Conservation (phyloP, 2,329 filamentous ascomycete genomes). For the Dactylonectria macrodidyma region DNA sequence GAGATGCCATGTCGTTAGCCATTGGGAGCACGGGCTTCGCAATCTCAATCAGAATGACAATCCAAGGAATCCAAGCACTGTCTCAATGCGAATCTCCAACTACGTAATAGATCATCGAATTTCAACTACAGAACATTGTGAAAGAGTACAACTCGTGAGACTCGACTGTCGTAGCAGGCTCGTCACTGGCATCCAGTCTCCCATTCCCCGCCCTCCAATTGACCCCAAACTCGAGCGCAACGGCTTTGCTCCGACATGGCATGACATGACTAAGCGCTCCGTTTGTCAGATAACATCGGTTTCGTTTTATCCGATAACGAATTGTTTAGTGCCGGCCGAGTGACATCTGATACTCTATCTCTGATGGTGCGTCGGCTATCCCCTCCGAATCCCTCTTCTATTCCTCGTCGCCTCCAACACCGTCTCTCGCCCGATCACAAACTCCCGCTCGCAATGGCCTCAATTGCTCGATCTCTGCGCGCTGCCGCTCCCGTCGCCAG, state of each 20-base stretch:
- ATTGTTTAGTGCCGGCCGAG: conserved; percentile 25
- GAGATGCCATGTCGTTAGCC: conserved; percentile 1
- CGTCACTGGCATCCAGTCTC: not conserved
- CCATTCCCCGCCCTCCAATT: not conserved
- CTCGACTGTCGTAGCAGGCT: not conserved
- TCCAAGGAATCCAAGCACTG: not conserved
- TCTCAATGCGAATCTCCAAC: not conserved
- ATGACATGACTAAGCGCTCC: conserved; percentile 25
- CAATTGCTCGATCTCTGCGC: conserved; percentile 71
- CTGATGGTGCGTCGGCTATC: conserved; percentile 26
- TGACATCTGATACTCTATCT: conserved; percentile 31
- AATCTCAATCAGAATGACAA: not conserved
- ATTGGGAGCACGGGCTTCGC: conserved; percentile 3
- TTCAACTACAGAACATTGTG: not conserved
- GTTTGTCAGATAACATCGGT: conserved; percentile 12
- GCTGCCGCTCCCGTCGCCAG: conserved; percentile 63
- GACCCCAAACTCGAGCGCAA: not conserved
- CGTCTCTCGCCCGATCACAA: not conserved
- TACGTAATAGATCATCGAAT: not conserved
- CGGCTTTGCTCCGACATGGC: not conserved
- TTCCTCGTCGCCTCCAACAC: conserved; percentile 16
- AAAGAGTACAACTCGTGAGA: not conserved
- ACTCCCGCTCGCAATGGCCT: conserved; percentile 65
- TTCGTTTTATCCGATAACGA: conserved; percentile 25
- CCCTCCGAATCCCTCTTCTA: conserved; percentile 22